Evolutionary conservation across 768 basidiomycete genomes (phyloP).

Genomic region (Myochromella boudieri): DNA sequence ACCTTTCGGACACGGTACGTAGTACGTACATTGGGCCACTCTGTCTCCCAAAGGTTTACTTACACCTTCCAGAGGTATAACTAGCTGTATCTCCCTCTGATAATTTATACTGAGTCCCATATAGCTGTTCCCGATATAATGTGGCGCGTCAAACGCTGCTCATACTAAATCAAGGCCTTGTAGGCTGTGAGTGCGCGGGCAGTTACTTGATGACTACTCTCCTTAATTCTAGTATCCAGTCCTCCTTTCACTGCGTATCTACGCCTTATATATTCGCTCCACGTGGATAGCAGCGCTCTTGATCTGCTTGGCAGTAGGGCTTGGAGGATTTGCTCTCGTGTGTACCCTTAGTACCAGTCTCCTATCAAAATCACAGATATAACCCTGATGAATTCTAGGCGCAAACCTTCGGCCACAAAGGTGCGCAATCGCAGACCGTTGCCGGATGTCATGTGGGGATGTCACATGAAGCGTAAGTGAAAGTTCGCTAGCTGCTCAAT

Average conservation of each 20-base stretch:
- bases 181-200: neutral
- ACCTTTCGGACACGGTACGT: slow-evolving; percentile 1
- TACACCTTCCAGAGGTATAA: neutral
- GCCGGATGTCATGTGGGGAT: neutral
- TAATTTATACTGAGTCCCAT: neutral
- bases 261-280: neutral
- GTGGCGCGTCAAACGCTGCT: slow-evolving; percentile 1
- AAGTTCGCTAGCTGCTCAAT: neutral
- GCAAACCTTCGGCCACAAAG: neutral
- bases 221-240: neutral
- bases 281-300: neutral
- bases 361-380: too few relatives aligned
- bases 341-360: neutral
- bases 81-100: too few relatives aligned
- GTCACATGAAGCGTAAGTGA: neutral
- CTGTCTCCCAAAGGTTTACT: neutral
- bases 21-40: neutral
- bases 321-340: neutral
- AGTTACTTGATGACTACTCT: neutral
- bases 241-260: neutral
- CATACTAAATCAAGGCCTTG: neutral
- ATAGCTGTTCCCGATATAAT: slow-evolving; percentile 1
- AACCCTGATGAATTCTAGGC: neutral
- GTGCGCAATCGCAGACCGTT: neutral
- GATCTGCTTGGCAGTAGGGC: neutral